Percentiles rank a stretch among this genome's conserved stretches.
These are phyloP conservation scores for Grosmannia clavigera DNA, from an alignment of 2,329 filamentous ascomycete species.

Conservation along the genomic window DNA sequence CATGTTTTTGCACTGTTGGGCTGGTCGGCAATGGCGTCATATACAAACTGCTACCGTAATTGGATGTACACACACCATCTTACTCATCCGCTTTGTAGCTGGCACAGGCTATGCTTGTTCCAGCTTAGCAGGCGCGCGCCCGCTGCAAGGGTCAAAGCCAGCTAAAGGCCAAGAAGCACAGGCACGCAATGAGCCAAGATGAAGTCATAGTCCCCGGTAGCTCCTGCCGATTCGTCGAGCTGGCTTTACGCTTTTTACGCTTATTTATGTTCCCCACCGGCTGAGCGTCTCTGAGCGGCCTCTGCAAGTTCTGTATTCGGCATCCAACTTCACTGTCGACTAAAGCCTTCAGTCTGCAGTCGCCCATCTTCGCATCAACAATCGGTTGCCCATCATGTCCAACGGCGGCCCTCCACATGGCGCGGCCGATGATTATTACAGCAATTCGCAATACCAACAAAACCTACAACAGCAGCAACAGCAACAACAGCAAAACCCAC, in stretches of 20 bases:
- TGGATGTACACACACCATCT: background rate
- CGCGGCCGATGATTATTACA: conserved; percentile 3
- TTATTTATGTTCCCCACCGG: background rate
- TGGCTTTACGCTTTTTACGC: background rate
- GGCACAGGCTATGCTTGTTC: background rate
- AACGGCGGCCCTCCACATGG: background rate
- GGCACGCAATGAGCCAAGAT: background rate
- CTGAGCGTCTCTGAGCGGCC: background rate
- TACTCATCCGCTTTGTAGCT: background rate
- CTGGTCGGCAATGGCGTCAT: background rate
- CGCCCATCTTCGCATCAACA: background rate
- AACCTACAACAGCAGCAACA: background rate
- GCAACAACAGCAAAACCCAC: background rate
- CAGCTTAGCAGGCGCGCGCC: background rate
- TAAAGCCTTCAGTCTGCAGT: background rate
- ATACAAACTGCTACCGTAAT: no score
- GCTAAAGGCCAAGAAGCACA: background rate
- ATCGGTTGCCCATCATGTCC: background rate
- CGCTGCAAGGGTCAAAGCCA: background rate
- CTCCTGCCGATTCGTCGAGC: background rate
- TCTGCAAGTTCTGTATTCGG: background rate
- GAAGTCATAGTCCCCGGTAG: background rate
- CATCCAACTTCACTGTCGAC: background rate
- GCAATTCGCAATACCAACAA: background rate
- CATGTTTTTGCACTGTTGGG: background rate